Percentiles rank a stretch among this genome's conserved stretches.
Evolutionary conservation across 345 rosid genomes (phyloP).

Genomic region (Aquilaria malaccensis): DNA sequence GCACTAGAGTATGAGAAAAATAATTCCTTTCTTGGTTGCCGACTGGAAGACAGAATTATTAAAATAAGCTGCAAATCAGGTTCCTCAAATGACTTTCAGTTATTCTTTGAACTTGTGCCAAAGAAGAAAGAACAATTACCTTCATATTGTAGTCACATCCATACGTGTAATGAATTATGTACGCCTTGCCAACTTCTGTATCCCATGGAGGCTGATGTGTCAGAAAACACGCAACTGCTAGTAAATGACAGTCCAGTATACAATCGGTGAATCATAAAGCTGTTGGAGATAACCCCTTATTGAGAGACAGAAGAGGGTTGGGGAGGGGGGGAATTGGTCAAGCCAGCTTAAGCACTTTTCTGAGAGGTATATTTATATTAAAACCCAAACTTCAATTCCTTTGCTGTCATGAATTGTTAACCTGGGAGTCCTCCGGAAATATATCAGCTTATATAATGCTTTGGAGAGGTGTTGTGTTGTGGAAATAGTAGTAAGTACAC

Average conservation of each 20-base stretch:
- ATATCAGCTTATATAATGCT: too few species aligned
- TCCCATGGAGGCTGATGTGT: constrained; percentile 97
- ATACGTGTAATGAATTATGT: constrained; percentile 90
- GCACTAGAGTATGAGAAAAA: background rate
- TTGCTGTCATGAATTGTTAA: too few species aligned
- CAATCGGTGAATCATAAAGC: background rate
- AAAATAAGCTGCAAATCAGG: background rate
- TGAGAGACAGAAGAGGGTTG: too few species aligned
- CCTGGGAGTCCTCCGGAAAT: too few species aligned
- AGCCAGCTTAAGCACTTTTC: too few species aligned
- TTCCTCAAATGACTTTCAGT: background rate
- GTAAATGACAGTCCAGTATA: constrained; percentile 1
- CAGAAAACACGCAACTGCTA: constrained; percentile 19
- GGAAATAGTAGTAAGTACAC: too few species aligned
- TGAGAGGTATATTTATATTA: too few species aligned
- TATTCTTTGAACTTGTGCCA: too few species aligned
- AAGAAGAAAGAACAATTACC: constrained; percentile 30
- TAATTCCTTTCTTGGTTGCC: background rate
- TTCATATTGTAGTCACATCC: constrained; percentile 93
- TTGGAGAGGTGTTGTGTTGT: too few species aligned
- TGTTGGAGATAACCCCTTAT: too few species aligned
- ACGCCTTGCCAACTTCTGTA: constrained; percentile 72
- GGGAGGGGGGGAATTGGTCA: too few species aligned
- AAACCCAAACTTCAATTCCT: too few species aligned
- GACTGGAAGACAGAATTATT: background rate